Conservation (phyloP, 495 filamentous ascomycete genomes). For the Annulohypoxylon stygium region DNA sequence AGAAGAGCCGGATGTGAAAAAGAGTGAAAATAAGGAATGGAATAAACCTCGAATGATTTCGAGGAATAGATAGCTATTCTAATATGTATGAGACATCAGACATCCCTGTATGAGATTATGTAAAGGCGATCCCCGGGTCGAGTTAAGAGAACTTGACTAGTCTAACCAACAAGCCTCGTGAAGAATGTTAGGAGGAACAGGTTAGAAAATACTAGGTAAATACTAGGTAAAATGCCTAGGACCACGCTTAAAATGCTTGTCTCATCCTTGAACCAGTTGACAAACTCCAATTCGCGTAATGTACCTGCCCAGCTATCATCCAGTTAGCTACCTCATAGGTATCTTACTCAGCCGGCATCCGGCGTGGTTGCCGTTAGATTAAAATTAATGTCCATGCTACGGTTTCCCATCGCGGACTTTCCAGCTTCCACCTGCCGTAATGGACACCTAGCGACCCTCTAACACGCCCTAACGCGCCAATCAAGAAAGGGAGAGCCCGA, state of each 20-base stretch:
- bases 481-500: not conserved
- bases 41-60: constrained; percentile 4
- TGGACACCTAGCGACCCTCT: not conserved
- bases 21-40: not conserved
- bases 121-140: not conserved
- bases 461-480: not conserved
- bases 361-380: constrained; percentile 13
- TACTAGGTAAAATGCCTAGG: not conserved
- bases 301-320: not conserved
- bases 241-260: no score
- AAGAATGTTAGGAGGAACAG: constrained; percentile 7
- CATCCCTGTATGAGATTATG: constrained; percentile 21
- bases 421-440: constrained; percentile 14
- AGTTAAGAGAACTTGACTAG: not conserved
- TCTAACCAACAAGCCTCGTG: not conserved
- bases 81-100: constrained; percentile 37
- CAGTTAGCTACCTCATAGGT: not conserved
- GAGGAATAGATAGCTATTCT: constrained; percentile 10
- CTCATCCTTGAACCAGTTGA: no score
- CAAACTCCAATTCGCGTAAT: not conserved
- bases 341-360: constrained; percentile 7
- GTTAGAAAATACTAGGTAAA: not conserved
- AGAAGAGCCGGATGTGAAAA: constrained; percentile 13
- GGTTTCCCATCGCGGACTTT: not conserved
- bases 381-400: constrained; percentile 8